Conservation (phyloP, 345 rosid species). For the Moricandia moricandioides region DNA sequence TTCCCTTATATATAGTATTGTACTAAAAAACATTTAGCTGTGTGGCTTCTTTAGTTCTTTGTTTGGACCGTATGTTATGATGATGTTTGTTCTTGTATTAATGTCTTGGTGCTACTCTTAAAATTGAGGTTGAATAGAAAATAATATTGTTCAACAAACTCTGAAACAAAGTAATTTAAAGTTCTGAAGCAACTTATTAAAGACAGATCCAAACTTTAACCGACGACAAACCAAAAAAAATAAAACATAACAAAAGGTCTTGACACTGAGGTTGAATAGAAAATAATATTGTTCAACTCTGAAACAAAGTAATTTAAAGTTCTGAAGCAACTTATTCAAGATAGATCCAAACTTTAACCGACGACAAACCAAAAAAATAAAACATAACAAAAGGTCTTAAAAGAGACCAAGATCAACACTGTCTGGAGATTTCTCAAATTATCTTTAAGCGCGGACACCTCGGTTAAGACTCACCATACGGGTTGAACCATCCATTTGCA, state of each 20-base stretch:
- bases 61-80: background rate
- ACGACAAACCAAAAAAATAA: background rate
- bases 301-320: background rate
- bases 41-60: slow-evolving; percentile 14
- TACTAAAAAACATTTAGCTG: background rate
- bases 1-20: slow-evolving; percentile 5
- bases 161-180: background rate
- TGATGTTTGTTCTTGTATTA: slow-evolving; percentile 12
- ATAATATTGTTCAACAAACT: background rate
- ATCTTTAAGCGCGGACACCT: slow-evolving; percentile 20
- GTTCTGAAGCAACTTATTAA: background rate
- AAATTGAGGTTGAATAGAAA: background rate
- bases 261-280: background rate
- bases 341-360: background rate
- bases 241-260: background rate
- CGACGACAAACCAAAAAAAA: background rate
- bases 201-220: background rate
- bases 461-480: slow-evolving; percentile 40
- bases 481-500: slow-evolving; percentile 37
- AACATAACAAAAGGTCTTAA: background rate
- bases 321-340: background rate
- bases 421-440: background rate
- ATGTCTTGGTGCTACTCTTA: background rate
- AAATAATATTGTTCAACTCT: background rate
- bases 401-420: slow-evolving; percentile 6